Evolutionary conservation across 2,329 filamentous ascomycete species (phyloP), one percentile per base, ranked within the genome.

Genomic region (Periconia sp.): DNA sequence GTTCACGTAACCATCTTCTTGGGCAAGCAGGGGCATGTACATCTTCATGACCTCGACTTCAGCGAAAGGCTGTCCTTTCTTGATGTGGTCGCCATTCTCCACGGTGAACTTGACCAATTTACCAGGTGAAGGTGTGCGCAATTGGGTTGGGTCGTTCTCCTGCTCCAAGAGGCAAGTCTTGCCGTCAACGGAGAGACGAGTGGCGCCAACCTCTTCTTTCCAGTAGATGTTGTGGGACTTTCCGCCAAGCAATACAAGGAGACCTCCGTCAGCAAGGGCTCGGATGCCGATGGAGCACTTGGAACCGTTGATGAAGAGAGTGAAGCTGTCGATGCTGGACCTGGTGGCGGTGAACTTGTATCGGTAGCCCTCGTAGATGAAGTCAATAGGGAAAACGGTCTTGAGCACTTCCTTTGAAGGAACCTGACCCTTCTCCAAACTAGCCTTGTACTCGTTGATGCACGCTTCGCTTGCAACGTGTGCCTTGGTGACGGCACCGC

Each of bases 41-140:
- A 99, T 99, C 84, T 99, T 99, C 94, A 99, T 99, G 77, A 99
- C 94, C 78, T 99, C 94, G 41, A 99, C 93, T 76, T 99, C 94
- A 52, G 94, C 94, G 70, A 92, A 99, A 33, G 93, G 82, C 76
- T 97, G 90, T 53, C 93, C 93, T 65, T 95, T 91, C 75, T 86
- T 88, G 76, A 99, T 86, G 74, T 99, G 94, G 64, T 92, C 84
- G 56, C 94, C 94, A 69, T 96, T 97, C 75, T 97, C 94, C 2
- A 99, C 90, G 1, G 91, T 90, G 77, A 94, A 99, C 79, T 96
- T 97, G 79, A 99, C 93, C 35, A 99, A 88, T 81, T 99, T 99
- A 75, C 94, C 94, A 45, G 94, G 94, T 58, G 90, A 95, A 41
- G 94, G 94, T 3, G 92, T 93, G 64, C 94, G 88, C 48, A 99